Evolutionary conservation across 768 basidiomycete genomes (phyloP).

Genomic region (Gymnopilus dilepis): DNA sequence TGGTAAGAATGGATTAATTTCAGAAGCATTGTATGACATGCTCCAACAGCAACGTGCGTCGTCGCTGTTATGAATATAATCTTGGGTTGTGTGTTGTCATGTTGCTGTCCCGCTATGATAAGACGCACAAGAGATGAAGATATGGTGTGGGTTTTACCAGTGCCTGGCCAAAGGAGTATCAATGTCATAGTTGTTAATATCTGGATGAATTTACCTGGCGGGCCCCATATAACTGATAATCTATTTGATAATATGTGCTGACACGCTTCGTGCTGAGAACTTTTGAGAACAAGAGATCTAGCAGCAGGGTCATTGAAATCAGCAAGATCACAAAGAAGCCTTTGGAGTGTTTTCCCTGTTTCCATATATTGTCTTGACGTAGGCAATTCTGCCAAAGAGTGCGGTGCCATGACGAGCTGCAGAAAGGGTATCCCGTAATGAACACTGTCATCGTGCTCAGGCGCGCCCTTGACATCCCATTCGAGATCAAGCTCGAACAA

Average conservation of each 20-base stretch:
- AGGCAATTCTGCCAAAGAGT: conserved; percentile 39
- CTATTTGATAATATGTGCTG: conserved; percentile 48
- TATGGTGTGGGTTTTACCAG: conserved; percentile 59
- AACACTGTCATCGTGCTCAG: conserved; percentile 7
- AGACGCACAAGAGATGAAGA: conserved; percentile 52
- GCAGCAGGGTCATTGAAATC: conserved; percentile 40
- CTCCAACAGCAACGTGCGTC: conserved; percentile 59
- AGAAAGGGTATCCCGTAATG: conserved; percentile 43
- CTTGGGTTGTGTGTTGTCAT: conserved; percentile 34
- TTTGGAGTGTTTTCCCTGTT: conserved; percentile 43
- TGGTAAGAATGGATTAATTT: conserved; percentile 42
- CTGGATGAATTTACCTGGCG: conserved; percentile 46
- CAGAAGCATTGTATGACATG: conserved; percentile 46
- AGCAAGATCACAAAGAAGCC: conserved; percentile 42
- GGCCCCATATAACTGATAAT: conserved; percentile 57
- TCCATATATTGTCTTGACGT: conserved; percentile 36
- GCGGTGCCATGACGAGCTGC: conserved; percentile 49
- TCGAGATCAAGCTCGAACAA: conserved; percentile 52
- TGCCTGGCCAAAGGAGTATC: conserved; percentile 39
- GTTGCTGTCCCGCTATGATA: conserved; percentile 44
- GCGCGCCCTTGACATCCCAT: conserved; percentile 28
- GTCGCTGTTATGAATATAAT: conserved; percentile 55
- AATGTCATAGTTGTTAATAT: too few species aligned
- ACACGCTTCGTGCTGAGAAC: conserved; percentile 51
- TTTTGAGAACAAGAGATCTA: conserved; percentile 45